Base-by-base conservation (phyloP, 805 yeast species). In the Candida manassasensis region DNA sequence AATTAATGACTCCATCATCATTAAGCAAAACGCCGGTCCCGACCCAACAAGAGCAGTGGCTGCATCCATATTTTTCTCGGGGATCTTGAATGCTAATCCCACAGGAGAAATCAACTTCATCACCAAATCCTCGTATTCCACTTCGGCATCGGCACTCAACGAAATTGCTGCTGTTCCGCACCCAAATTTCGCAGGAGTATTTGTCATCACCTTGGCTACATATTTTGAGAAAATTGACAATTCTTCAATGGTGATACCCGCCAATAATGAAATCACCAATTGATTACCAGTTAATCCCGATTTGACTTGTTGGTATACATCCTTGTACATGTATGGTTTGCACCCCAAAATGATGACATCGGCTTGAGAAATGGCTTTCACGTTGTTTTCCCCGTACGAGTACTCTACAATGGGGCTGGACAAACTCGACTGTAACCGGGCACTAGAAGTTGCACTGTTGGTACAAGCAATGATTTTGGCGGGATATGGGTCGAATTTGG, bases 21-120 rank as follows among this genome's bases (percentile, higher is more conserved):
- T 66, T 49, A 89, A 70, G 34, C 86, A 84, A 57, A 90, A 93
- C 0, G 98, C 98, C 1, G 97, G 97, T 1, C 96, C 98, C 2
- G 96, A 86, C 1, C 98, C 98, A 38, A 93, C 87, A 32, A 93
- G 71, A 0, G 96, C 84, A 6, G 97, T 90, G 27, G 96, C 95
- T 3, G 90, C 96, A 55, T 93, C 97, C 88, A 90, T 88, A 60
- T 87, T 84, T 56, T 83, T 82, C 61, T 93, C 99, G 17, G 89
- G 90, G 28, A 84, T 62, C 46, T 74, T 77, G 39, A 77, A 61
- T 14, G 81, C 81, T 45, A 71, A 69, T 4, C 93, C 93, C 36
- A 83, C 79, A 22, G 86, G 78, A 30, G 71, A 63, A 21, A 81
- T 68, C 39, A 84, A 61, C 29, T 67, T 61, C 69, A 69, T 63